phyloP scores from a whole-genome alignment of 2,329 filamentous ascomycete genomes.

The Neoscytalidium dimidiatum region DNA sequence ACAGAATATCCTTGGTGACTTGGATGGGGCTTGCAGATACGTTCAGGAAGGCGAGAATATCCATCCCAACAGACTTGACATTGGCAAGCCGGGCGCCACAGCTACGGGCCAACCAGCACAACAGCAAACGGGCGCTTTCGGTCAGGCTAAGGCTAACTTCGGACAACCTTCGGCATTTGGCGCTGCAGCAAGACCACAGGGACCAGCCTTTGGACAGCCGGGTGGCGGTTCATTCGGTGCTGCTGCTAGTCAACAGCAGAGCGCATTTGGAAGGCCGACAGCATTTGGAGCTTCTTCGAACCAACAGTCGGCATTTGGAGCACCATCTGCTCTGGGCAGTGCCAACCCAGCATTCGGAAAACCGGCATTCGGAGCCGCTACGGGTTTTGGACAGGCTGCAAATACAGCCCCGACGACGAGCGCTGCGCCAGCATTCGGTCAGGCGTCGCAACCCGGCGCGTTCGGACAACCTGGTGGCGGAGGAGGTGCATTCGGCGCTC shows the following conservation, averaged over 20 bases:
- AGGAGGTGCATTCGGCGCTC: conserved; percentile 28
- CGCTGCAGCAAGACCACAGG: conserved; percentile 1
- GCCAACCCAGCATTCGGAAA: conserved; percentile 29
- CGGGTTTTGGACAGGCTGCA: conserved; percentile 30
- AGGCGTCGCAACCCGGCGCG: conserved; percentile 22
- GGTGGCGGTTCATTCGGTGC: conserved; percentile 5
- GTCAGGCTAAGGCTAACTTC: background rate
- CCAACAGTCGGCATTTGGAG: background rate
- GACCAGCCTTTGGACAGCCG: conserved; percentile 1
- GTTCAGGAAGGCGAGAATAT: conserved; percentile 37
- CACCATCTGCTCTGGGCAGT: background rate
- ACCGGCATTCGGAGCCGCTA: conserved; percentile 21
- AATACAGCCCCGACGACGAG: background rate
- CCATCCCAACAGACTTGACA: conserved; percentile 31
- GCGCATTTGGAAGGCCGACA: conserved; percentile 18
- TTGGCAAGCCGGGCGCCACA: conserved; percentile 21
- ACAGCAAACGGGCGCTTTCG: conserved; percentile 1
- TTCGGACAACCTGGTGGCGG: conserved; percentile 31
- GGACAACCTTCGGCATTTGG: conserved; percentile 7
- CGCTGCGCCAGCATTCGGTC: conserved; percentile 25
- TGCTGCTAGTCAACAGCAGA: conserved; percentile 5
- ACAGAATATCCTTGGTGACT: conserved; percentile 66
- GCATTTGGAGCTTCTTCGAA: conserved; percentile 17
- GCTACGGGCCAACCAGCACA: background rate
- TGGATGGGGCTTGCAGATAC: conserved; percentile 62